These are phyloP conservation scores for Chlorella sp. DNA, from an alignment of 139 green algal species.

Conservation along the genomic window DNA sequence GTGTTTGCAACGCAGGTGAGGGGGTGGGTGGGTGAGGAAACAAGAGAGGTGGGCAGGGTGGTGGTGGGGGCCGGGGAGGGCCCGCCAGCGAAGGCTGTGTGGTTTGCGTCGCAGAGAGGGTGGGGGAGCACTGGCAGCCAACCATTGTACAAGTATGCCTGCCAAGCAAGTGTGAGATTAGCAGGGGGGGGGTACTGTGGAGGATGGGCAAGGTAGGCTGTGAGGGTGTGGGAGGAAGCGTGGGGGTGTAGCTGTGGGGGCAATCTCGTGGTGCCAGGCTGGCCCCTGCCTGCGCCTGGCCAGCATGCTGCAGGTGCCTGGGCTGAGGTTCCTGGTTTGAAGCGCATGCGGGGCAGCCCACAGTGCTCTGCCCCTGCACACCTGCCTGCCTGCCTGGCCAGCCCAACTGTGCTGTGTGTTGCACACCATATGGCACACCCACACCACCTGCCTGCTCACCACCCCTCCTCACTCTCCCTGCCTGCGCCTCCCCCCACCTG, in stretches of 20 bases:
- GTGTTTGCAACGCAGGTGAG: constrained; percentile 84
- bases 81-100: background rate
- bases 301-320: background rate
- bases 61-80: too few relatives aligned
- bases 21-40: too few relatives aligned
- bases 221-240: too few relatives aligned
- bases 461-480: background rate
- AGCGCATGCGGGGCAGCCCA: too few relatives aligned
- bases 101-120: background rate
- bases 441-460: background rate
- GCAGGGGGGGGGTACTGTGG: background rate
- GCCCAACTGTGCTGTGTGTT: background rate
- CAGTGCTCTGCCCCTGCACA: background rate
- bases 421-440: background rate
- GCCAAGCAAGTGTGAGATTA: background rate
- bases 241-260: too few relatives aligned
- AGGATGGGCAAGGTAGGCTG: too few relatives aligned
- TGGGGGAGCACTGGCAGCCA: too few relatives aligned
- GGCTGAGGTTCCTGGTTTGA: too few relatives aligned
- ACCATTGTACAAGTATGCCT: background rate
- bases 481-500: background rate
- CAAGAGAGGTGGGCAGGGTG: too few relatives aligned
- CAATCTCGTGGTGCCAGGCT: too few relatives aligned
- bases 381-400: constrained; percentile 1
- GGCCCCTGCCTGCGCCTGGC: background rate